Percentiles rank a stretch among this genome's conserved stretches.
Conservation (phyloP, 495 filamentous ascomycete genomes). For the Staphylotrichum longicolle region DNA sequence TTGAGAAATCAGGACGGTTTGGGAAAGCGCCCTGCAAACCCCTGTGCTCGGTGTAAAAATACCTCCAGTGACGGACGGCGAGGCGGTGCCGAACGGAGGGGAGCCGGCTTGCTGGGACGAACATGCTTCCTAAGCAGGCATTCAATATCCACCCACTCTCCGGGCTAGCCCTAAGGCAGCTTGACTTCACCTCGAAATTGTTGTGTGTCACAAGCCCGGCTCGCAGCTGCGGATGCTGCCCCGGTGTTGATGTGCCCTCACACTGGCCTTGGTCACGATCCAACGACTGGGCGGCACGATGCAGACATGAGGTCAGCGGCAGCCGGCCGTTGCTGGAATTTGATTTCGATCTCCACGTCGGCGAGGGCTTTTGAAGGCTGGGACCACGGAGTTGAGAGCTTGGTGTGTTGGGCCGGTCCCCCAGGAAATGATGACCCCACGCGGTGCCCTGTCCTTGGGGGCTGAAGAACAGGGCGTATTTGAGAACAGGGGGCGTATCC, state of each 20-base stretch:
- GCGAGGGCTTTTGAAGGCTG: not conserved
- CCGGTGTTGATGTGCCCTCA: not conserved
- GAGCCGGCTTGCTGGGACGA: slow-evolving; percentile 18
- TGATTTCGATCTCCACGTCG: not conserved
- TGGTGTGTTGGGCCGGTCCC: no score
- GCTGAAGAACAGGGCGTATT: not conserved
- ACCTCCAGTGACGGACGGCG: slow-evolving; percentile 18
- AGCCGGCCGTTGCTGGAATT: not conserved
- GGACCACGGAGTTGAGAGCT: not conserved
- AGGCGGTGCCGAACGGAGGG: slow-evolving; percentile 13
- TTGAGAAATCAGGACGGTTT: slow-evolving; percentile 24
- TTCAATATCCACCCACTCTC: not conserved
- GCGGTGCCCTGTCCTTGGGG: no score
- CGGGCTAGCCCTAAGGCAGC: slow-evolving; percentile 3
- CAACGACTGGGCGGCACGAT: not conserved
- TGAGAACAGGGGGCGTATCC: no score
- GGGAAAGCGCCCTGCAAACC: slow-evolving; percentile 24
- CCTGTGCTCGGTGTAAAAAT: slow-evolving; percentile 20
- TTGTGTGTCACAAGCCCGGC: not conserved
- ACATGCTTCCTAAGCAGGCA: not conserved
- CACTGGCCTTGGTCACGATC: not conserved
- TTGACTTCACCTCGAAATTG: not conserved
- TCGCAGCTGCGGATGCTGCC: not conserved
- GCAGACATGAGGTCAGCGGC: not conserved
- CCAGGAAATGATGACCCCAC: no score